Evolutionary conservation across 2,329 filamentous ascomycete genomes (phyloP).

Genomic region (Clarireedia monteithiana): DNA sequence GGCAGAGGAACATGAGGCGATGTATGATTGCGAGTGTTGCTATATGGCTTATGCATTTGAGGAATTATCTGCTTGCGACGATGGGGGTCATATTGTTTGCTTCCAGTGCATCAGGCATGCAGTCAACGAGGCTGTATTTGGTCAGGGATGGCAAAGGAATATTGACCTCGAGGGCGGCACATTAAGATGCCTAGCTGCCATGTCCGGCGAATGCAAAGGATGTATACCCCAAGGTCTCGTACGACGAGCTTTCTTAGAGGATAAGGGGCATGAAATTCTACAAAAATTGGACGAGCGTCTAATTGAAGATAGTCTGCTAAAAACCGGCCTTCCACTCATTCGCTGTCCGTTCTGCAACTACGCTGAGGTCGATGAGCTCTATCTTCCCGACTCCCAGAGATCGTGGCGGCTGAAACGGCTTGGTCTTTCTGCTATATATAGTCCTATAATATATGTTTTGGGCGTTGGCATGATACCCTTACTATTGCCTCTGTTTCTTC

Average conservation of each 20-base stretch:
- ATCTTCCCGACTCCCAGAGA: constrained; percentile 48
- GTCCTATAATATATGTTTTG: constrained; percentile 38
- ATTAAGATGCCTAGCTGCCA: constrained; percentile 74
- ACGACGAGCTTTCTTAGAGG: constrained; percentile 61
- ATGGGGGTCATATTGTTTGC: constrained; percentile 65
- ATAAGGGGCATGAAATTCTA: constrained; percentile 61
- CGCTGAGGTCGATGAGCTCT: constrained; percentile 76
- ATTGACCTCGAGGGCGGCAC: constrained; percentile 67
- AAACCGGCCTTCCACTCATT: constrained; percentile 66
- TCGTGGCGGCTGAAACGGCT: constrained; percentile 49
- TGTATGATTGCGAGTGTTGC: constrained; percentile 71
- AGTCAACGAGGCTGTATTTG: constrained; percentile 81
- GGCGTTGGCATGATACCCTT: constrained; percentile 49
- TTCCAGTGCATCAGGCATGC: constrained; percentile 76
- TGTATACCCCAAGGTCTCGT: constrained; percentile 63
- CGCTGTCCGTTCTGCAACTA: constrained; percentile 89
- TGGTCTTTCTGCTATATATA: constrained; percentile 31
- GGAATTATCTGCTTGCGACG: constrained; percentile 60
- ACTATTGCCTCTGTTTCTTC: constrained; percentile 42
- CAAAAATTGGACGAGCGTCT: constrained; percentile 72
- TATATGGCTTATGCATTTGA: constrained; percentile 65
- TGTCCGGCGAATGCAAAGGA: constrained; percentile 64
- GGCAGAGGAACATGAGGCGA: constrained; percentile 47
- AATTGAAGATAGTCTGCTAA: constrained; percentile 66
- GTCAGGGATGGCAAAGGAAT: constrained; percentile 81